These are phyloP conservation scores for Amauroascus verrucosus DNA, from an alignment of 2,329 filamentous ascomycete species.

Conservation along the genomic window DNA sequence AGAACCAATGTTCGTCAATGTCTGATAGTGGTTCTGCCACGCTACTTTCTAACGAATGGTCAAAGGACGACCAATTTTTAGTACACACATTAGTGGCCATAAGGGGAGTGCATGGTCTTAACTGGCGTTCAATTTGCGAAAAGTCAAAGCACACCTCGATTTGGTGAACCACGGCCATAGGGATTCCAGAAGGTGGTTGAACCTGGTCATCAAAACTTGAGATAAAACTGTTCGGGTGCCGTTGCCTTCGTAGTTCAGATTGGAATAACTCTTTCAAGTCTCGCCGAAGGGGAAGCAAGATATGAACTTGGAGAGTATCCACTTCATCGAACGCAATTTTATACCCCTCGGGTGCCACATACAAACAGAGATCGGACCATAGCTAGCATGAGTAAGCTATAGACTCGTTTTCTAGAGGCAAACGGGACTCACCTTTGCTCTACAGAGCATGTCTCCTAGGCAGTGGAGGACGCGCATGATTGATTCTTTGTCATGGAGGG, in stretches of 20 bases:
- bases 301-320: neutral
- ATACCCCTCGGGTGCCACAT: constrained; percentile 19
- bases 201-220: neutral
- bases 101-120: no score
- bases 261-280: neutral
- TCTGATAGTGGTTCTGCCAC: neutral
- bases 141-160: constrained; percentile 13
- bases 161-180: constrained; percentile 5
- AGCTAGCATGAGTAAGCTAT: constrained; percentile 19
- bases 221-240: constrained; percentile 3
- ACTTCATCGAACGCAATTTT: neutral
- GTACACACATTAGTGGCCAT: neutral
- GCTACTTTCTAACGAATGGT: neutral
- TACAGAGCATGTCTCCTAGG: constrained; percentile 20
- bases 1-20: constrained; percentile 9
- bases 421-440: constrained; percentile 20
- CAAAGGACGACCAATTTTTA: no score
- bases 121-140: neutral
- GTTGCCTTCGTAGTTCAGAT: neutral
- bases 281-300: constrained; percentile 11
- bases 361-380: constrained; percentile 27
- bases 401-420: neutral
- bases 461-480: neutral
- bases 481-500: neutral
- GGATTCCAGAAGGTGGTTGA: constrained; percentile 14